Evolutionary conservation across 108 stramenopile species (phyloP), one percentile per base, ranked within the genome.

Genomic region (Cyclotella sp.): DNA sequence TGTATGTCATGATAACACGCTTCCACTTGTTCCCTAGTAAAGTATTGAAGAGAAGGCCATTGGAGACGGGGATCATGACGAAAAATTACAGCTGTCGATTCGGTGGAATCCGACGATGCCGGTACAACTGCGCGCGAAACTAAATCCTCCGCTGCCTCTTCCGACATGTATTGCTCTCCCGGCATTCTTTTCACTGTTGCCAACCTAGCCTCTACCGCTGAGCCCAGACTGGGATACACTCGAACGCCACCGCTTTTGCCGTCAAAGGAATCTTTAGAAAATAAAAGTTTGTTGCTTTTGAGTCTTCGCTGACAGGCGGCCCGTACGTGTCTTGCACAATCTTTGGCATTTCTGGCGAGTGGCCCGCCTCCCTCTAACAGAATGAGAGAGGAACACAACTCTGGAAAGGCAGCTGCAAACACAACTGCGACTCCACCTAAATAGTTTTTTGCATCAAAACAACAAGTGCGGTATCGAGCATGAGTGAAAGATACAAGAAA

Each of bases 11-110:
- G 46, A 53, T 88, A 88, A 16, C 92, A 60, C 26, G 81, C 73
- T 9, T 87, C 77, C 12, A 91, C 82, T 83, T 92, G 91, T 40
- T 84, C 88, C n/a, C 79, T 68, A 0, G 94, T 87, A 67, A 87
- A 87, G 54, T 85, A 90, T 54, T 89, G 85, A 26, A 91, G 65
- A 18, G 89, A 89, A 12, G 90, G 89, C 86, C 91, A 89, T 44
- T 91, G 86, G 65, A 95, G 70, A 51, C 94, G 82, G 11, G 87
- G 87, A 81, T 95, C 94, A 68, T 93, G 90, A 11, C 73, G 75
- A 75, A 95, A 95, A 52, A 68, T 69, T 15, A 94, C 77, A 2
- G 84, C 68, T 12, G 81, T 64, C 13, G 67, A 77, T 11, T 66
- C 44, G 0, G 22, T 45, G 46, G 46, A 53, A 29, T n/a, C 21